Evolutionary conservation across 441 rosid species (phyloP).

Genomic region (Hypseocharis bilobata): DNA sequence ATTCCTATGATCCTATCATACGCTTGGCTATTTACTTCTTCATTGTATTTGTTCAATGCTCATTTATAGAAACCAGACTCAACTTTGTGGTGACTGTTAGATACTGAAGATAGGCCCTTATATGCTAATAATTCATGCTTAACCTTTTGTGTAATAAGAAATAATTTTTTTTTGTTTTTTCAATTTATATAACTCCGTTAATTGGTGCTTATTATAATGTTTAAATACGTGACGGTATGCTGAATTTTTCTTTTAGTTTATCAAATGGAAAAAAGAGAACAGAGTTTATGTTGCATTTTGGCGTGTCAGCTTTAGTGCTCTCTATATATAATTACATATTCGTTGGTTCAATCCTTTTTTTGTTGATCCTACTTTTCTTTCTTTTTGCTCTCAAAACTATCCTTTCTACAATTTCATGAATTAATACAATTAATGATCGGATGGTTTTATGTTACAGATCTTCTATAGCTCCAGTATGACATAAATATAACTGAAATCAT

Average conservation of each 20-base stretch:
- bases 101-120: neutral
- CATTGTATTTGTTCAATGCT: neutral
- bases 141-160: no score
- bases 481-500: conserved; percentile 29
- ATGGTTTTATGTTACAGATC: conserved; percentile 14
- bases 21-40: neutral
- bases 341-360: neutral
- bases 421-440: neutral
- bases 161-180: no score
- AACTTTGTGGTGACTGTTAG: neutral
- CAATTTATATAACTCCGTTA: neutral
- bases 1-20: neutral
- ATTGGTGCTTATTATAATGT: neutral
- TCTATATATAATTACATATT: neutral
- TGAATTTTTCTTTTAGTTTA: no score
- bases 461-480: conserved; percentile 15
- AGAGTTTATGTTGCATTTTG: no score
- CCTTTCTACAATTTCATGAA: neutral
- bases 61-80: neutral
- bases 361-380: neutral
- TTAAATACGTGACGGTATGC: neutral
- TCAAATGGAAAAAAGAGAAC: no score
- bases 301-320: no score
- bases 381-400: neutral
- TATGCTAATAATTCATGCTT: no score